Evolutionary conservation across 1,284 basidiomycete genomes (phyloP).

Genomic region (Melampsora americana): DNA sequence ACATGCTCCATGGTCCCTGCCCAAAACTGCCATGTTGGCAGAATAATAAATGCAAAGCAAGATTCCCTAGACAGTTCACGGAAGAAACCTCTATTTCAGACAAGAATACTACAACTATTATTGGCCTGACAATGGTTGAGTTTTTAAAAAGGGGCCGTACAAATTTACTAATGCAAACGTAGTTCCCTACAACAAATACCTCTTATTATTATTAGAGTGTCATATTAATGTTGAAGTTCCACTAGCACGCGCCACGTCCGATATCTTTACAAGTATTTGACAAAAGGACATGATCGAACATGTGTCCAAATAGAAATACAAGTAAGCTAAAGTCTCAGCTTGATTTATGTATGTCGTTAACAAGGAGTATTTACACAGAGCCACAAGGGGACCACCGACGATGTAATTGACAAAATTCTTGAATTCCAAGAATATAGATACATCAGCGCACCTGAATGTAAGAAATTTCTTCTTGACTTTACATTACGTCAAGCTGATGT

Average conservation of each 20-base stretch:
- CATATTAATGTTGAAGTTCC: constrained; percentile 36
- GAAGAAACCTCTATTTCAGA: neutral
- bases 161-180: neutral
- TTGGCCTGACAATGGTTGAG: neutral
- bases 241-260: neutral
- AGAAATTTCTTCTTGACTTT: no score
- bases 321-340: neutral
- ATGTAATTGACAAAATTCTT: neutral
- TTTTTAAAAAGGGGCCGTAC: no score
- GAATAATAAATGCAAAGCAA: neutral
- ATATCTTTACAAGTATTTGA: constrained; percentile 33
- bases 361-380: no score
- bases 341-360: no score
- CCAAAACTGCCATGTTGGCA: neutral
- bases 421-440: neutral
- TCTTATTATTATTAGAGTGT: neutral
- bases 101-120: neutral
- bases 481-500: no score
- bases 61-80: neutral
- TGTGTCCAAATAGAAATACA: neutral
- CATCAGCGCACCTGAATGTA: constrained; percentile 7
- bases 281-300: constrained; percentile 1
- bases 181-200: constrained; percentile 16
- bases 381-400: no score
- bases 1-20: constrained; percentile 17